These are phyloP conservation scores for Chlorella ohadii DNA, from an alignment of 139 green algal species.

Conservation along the genomic window DNA sequence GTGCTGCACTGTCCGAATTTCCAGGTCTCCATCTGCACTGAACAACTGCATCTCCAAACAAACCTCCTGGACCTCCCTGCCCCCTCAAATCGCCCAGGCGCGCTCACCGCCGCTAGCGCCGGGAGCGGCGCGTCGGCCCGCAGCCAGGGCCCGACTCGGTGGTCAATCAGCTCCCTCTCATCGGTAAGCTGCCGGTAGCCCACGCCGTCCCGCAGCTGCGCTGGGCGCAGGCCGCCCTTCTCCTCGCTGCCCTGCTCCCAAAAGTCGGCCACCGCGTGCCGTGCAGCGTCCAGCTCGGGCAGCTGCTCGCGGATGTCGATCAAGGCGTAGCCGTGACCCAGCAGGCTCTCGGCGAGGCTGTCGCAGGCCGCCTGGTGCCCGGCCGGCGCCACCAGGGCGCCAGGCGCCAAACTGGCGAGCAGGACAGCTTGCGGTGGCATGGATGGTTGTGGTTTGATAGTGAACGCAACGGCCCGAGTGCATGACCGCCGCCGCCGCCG, in stretches of 20 bases:
- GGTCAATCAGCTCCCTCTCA: neutral
- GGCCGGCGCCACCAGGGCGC: neutral
- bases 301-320: neutral
- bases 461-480: no score
- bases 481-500: no score
- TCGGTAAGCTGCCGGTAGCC: neutral
- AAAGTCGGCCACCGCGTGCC: neutral
- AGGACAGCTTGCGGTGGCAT: no score
- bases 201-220: neutral
- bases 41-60: no score
- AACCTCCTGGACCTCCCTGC: no score
- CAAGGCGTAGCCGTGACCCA: neutral
- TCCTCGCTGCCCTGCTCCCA: neutral
- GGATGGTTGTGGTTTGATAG: no score
- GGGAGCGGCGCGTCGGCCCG: neutral
- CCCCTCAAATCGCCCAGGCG: no score
- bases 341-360: neutral
- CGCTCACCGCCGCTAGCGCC: neutral
- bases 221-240: neutral
- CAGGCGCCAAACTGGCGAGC: neutral
- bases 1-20: no score
- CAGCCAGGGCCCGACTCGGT: neutral
- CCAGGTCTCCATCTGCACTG: no score
- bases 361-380: neutral
- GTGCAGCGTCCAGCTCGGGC: neutral